A percentile compares a stretch with the other conserved stretches of the same genome.
Evolutionary conservation across 2,329 filamentous ascomycete species (phyloP).

Genomic region (Colletotrichum gigasporum): DNA sequence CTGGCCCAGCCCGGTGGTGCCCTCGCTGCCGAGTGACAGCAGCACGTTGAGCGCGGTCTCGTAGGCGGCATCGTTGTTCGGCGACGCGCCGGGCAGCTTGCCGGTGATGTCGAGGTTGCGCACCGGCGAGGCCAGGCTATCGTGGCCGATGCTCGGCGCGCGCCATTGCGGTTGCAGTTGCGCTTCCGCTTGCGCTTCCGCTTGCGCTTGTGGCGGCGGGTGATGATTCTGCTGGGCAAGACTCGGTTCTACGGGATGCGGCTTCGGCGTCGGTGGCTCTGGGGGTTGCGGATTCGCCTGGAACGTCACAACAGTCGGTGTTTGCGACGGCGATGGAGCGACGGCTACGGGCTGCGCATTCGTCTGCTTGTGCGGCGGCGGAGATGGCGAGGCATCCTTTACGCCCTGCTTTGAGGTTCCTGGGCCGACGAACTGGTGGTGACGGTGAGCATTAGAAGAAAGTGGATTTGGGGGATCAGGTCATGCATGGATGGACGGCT

Average conservation of each 20-base stretch:
- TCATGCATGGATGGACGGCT: too few relatives aligned
- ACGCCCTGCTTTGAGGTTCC: not conserved
- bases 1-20: not conserved
- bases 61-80: constrained; percentile 33
- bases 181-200: too few relatives aligned
- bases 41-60: constrained; percentile 45
- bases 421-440: constrained; percentile 25
- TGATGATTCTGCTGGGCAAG: not conserved
- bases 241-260: constrained; percentile 9
- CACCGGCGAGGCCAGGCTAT: constrained; percentile 4
- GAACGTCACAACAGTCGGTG: not conserved
- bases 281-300: not conserved
- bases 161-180: constrained; percentile 20
- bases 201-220: not conserved
- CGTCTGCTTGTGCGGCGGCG: not conserved
- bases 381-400: not conserved
- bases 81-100: not conserved
- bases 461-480: not conserved
- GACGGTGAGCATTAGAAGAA: not conserved
- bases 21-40: constrained; percentile 43
- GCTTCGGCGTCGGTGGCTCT: not conserved
- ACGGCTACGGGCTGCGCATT: not conserved
- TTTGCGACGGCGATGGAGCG: not conserved
- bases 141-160: constrained; percentile 2
- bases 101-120: not conserved